Percentiles rank a stretch among this genome's conserved stretches.
Conservation (phyloP, 106 monocot genomes). For the Acorus gramineus region DNA sequence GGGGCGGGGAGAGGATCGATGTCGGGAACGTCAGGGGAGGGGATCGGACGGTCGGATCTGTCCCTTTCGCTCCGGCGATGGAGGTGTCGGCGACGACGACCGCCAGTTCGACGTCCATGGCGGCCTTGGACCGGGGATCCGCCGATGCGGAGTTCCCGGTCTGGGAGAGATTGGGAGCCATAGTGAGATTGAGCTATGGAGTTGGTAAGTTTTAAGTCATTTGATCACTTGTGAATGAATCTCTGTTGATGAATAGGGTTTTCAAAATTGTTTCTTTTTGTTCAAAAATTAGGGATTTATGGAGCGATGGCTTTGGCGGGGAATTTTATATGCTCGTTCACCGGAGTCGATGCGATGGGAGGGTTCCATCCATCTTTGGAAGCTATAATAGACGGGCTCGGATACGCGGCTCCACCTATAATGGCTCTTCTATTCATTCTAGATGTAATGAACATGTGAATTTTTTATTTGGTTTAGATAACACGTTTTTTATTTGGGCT, state of each 20-base stretch:
- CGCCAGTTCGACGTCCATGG: conserved; percentile 7
- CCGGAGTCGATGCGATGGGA: conserved; percentile 64
- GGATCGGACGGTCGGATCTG: conserved; percentile 9
- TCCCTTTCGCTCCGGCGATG: conserved; percentile 13
- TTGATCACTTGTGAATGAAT: neutral
- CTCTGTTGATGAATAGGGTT: neutral
- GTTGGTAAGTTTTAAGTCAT: conserved; percentile 29
- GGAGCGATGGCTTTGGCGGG: conserved; percentile 87
- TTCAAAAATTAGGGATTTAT: conserved; percentile 50
- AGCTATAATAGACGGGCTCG: conserved; percentile 83
- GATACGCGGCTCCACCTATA: conserved; percentile 90
- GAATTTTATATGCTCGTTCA: conserved; percentile 68
- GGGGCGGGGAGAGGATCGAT: neutral
- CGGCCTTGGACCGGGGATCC: conserved; percentile 4
- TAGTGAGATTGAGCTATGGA: conserved; percentile 82
- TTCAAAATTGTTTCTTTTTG: neutral
- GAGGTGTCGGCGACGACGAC: conserved; percentile 22
- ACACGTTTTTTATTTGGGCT: no score
- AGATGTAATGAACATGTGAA: conserved; percentile 34
- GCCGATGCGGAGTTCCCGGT: conserved; percentile 39
- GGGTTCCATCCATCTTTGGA: conserved; percentile 30
- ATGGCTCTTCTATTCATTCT: conserved; percentile 94
- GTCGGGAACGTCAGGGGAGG: neutral
- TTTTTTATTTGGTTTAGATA: neutral
- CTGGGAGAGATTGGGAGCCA: conserved; percentile 81